Evolutionary conservation across 768 basidiomycete genomes (phyloP), one percentile per base, ranked within the genome.

Genomic region (Amanita subjunquillea): DNA sequence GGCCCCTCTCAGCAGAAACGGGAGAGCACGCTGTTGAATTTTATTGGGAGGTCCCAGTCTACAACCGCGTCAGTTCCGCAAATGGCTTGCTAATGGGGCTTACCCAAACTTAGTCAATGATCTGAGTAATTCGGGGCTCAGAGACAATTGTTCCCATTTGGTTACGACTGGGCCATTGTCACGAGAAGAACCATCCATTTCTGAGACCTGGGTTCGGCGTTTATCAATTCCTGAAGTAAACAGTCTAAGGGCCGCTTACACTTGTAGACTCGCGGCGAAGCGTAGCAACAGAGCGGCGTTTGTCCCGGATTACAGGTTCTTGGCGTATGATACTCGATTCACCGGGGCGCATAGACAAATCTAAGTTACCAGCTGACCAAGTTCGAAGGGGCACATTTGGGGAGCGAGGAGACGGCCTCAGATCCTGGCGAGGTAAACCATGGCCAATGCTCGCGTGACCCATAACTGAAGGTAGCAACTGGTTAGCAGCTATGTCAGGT

Each of bases 11-110:
- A 98, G 76, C 54, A 99, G 80, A 71, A 97, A 97, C 6, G 96
- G 96, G 47, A 99, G 73, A 42, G 96, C 94, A 45, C 95, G 81
- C 63, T 95, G 92, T 68, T 98, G 96, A 58, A 99, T 96, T 74
- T 99, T 99, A 68, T 97, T 97, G 5, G 96, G 96, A 2, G 96
- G 96, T 0, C 95, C 94, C 56, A 98, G 85, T 39, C 93, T 94
- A 61, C 23, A 53, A 39, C 23, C 55, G 30, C 13, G 20, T 54
- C 9, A 54, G 46, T 29, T 7, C 13, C 6, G 30, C 40, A 41
- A n/a, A 23, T 38, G 34, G 48, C 23, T 22, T 34, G 38, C 34
- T 6, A 51, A 53, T 42, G 36, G 8, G 34, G 71, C 85, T 72
- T 58, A 95, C 93, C 94, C 95, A 64, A 96, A 98, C 68, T 94